These are phyloP conservation scores for Trichoderma reesei DNA, from an alignment of 495 filamentous ascomycete genomes.

Conservation along the genomic window DNA sequence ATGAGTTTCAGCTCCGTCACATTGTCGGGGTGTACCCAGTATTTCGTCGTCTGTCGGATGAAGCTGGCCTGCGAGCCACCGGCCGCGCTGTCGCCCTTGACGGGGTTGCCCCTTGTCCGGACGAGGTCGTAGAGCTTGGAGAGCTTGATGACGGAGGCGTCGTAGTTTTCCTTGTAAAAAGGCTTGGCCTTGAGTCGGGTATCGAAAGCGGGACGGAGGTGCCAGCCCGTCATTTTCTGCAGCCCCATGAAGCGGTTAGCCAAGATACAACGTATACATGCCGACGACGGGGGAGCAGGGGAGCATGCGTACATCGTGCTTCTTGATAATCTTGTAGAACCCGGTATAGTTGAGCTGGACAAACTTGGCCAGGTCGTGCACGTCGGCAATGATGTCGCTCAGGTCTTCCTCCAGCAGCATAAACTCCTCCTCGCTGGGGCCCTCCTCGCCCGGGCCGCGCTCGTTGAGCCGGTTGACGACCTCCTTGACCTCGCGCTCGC, in stretches of 20 bases:
- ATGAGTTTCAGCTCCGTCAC: slow-evolving; percentile 97
- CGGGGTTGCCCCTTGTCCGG: slow-evolving; percentile 81
- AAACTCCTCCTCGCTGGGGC: slow-evolving; percentile 82
- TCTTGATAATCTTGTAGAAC: slow-evolving; percentile 99
- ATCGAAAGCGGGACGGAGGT: slow-evolving; percentile 88
- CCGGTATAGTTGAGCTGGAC: slow-evolving; percentile 98
- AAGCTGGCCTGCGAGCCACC: slow-evolving; percentile 94
- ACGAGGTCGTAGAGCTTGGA: slow-evolving; percentile 94
- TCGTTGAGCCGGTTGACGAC: slow-evolving; percentile 66
- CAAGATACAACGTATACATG: not conserved
- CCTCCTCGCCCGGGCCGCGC: slow-evolving; percentile 42
- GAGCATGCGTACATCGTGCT: slow-evolving; percentile 75
- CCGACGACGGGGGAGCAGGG: not conserved
- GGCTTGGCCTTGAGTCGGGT: slow-evolving; percentile 87
- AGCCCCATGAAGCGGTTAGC: slow-evolving; percentile 17
- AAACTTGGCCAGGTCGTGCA: slow-evolving; percentile 97
- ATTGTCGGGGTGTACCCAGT: slow-evolving; percentile 98
- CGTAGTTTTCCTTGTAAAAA: slow-evolving; percentile 98
- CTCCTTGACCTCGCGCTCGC: slow-evolving; percentile 80
- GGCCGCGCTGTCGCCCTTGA: slow-evolving; percentile 82
- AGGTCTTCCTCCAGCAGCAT: slow-evolving; percentile 87
- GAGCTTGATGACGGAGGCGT: slow-evolving; percentile 89
- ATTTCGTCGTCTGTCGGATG: slow-evolving; percentile 94
- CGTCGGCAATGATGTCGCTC: slow-evolving; percentile 96
- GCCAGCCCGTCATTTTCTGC: slow-evolving; percentile 94